These are phyloP conservation scores for Hypomontagnella monticulosa DNA, from an alignment of 495 filamentous ascomycete species.

Conservation along the genomic window DNA sequence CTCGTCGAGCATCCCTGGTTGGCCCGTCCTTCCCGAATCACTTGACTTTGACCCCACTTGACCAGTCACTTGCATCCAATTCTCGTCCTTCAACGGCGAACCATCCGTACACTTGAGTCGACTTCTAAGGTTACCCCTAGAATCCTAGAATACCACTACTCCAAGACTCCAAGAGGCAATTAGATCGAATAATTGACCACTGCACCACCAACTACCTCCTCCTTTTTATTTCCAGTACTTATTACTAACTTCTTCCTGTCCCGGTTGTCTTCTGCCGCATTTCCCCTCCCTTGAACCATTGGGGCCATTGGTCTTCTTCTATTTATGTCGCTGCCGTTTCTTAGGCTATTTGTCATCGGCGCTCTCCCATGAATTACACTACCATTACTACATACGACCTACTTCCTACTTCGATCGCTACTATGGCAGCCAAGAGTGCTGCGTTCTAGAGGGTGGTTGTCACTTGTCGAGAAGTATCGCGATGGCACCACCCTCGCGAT, in stretches of 20 bases:
- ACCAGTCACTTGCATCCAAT: background rate
- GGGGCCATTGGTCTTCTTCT: conserved; percentile 18
- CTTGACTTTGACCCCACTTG: conserved; percentile 20
- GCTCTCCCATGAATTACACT: conserved; percentile 29
- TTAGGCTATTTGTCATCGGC: conserved; percentile 37
- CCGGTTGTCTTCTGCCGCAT: conserved; percentile 30
- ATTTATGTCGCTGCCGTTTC: conserved; percentile 26
- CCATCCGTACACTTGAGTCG: conserved; percentile 16
- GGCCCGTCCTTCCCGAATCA: conserved; percentile 21
- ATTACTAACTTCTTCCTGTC: conserved; percentile 4
- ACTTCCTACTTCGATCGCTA: conserved; percentile 36
- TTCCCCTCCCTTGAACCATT: conserved; percentile 21
- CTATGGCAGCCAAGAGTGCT: conserved; percentile 56
- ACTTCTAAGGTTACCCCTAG: too few relatives aligned
- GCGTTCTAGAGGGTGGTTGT: conserved; percentile 62
- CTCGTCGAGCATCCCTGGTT: conserved; percentile 1
- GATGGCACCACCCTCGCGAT: conserved; percentile 63
- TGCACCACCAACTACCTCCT: too few relatives aligned
- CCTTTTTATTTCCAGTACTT: background rate
- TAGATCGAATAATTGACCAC: too few relatives aligned
- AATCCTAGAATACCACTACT: too few relatives aligned
- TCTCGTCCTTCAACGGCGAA: background rate
- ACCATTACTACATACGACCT: conserved; percentile 12
- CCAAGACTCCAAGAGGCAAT: too few relatives aligned
- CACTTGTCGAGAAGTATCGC: conserved; percentile 51